Percentiles rank a stretch among this genome's conserved stretches.
phyloP scores from a whole-genome alignment of 2,329 filamentous ascomycete genomes.

The Annulohypoxylon truncatum region DNA sequence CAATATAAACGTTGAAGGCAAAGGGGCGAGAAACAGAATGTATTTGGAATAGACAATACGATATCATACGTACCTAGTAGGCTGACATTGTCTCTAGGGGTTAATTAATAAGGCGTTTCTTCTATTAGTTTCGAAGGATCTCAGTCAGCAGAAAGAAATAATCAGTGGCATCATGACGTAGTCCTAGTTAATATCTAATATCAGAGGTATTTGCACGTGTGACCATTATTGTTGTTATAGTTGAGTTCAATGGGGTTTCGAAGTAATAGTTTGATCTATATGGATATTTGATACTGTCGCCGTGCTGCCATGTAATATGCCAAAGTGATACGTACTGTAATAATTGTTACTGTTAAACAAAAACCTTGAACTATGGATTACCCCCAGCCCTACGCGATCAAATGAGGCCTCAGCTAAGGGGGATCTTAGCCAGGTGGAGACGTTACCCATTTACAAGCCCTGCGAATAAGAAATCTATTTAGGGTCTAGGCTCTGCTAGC shows the following conservation, averaged over 20 bases:
- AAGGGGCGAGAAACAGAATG: not conserved
- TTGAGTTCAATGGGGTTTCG: not conserved
- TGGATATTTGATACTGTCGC: not conserved
- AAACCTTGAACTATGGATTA: not conserved
- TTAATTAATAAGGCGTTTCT: conserved; percentile 6
- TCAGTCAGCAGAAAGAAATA: conserved; percentile 23
- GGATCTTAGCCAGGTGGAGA: conserved; percentile 13
- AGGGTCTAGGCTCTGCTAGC: conserved; percentile 35
- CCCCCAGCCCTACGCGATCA: conserved; percentile 26
- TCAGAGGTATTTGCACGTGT: not conserved
- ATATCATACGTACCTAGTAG: too few relatives aligned
- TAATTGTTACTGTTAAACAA: conserved; percentile 5
- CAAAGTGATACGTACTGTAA: not conserved
- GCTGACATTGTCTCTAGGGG: not conserved
- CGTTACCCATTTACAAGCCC: conserved; percentile 18
- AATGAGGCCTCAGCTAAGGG: conserved; percentile 28
- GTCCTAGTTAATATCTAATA: not conserved
- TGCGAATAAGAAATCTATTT: conserved; percentile 17
- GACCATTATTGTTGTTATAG: not conserved
- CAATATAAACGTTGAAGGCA: not conserved
- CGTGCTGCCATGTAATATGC: not conserved
- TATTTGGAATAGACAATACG: not conserved
- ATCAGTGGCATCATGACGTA: not conserved
- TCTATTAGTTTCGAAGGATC: conserved; percentile 28
- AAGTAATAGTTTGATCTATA: not conserved